Evolutionary conservation across 176 grass and related monocot genomes (phyloP).

Genomic region (Aegilops sharonensis): DNA sequence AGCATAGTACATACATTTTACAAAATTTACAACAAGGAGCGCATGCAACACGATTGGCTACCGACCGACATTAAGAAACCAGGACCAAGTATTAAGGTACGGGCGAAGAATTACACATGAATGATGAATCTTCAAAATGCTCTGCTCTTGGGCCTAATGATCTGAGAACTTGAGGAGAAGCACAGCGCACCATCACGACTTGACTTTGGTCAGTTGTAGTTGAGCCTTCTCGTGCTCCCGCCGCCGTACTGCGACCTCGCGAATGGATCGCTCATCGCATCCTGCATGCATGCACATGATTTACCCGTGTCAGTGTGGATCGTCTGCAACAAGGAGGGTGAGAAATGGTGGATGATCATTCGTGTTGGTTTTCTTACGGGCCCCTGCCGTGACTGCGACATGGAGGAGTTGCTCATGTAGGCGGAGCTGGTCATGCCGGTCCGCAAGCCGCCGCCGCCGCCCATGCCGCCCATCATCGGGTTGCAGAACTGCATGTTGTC

Average conservation of each 20-base stretch:
- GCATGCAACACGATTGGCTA: background rate
- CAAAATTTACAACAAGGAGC: background rate
- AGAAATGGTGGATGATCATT: background rate
- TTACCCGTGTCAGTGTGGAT: background rate
- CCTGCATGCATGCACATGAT: slow-evolving; percentile 25
- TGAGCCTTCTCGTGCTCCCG: slow-evolving; percentile 28
- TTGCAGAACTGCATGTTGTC: slow-evolving; percentile 47
- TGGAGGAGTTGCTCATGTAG: slow-evolving; percentile 24
- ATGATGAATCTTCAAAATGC: background rate
- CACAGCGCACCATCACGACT: too few relatives aligned
- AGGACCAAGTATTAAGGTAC: background rate
- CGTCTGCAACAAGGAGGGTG: background rate
- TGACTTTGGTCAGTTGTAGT: slow-evolving; percentile 13
- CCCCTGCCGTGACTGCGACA: background rate
- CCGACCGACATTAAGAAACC: background rate
- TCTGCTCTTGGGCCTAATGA: background rate
- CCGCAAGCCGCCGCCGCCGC: background rate
- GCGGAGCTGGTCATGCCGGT: slow-evolving; percentile 30
- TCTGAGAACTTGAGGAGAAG: background rate
- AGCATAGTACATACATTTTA: background rate
- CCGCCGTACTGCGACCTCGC: slow-evolving; percentile 24
- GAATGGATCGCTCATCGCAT: slow-evolving; percentile 24
- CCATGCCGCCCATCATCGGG: background rate
- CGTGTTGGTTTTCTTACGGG: slow-evolving; percentile 16
- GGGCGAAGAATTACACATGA: background rate